A percentile compares a stretch with the other conserved stretches of the same genome.
Evolutionary conservation across 2,329 filamentous ascomycete genomes (phyloP).

Genomic region (Neofusicoccum sp.): DNA sequence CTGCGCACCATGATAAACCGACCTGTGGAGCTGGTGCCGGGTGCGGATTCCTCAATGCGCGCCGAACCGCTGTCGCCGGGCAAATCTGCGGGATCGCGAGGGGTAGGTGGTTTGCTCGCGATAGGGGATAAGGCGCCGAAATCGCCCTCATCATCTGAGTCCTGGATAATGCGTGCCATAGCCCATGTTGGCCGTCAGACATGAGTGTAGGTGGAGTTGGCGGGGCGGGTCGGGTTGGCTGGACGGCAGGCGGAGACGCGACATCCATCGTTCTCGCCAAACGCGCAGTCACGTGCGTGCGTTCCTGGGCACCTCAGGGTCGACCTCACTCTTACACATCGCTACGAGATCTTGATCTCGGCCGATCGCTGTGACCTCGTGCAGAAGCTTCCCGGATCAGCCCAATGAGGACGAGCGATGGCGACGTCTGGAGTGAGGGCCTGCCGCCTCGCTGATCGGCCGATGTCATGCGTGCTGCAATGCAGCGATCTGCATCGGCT

Average conservation of each 20-base stretch:
- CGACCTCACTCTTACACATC: too few species aligned
- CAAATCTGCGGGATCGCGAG: not conserved
- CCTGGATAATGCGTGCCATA: slow-evolving; percentile 30
- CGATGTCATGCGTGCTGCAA: not conserved
- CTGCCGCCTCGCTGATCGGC: not conserved
- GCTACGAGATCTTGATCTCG: too few species aligned
- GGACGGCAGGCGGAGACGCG: not conserved
- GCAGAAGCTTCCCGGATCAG: too few species aligned
- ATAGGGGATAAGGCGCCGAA: slow-evolving; percentile 25
- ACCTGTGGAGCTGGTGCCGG: slow-evolving; percentile 31
- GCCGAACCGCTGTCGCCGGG: slow-evolving; percentile 23
- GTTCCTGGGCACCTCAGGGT: too few species aligned
- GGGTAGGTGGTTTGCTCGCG: slow-evolving; percentile 13
- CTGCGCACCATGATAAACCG: not conserved
- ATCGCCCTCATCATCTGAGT: slow-evolving; percentile 38
- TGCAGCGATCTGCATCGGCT: too few species aligned
- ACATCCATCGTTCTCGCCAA: not conserved
- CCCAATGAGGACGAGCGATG: not conserved
- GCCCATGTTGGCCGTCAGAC: not conserved
- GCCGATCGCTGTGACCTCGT: not conserved
- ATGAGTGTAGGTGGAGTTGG: not conserved
- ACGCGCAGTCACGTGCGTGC: not conserved
- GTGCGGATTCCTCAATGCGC: slow-evolving; percentile 6
- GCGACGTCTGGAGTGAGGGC: not conserved
- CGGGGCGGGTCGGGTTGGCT: not conserved